Evolutionary conservation across 192 early-diverging fungal genomes (phyloP).

Genomic region (Entrophospora sp.): DNA sequence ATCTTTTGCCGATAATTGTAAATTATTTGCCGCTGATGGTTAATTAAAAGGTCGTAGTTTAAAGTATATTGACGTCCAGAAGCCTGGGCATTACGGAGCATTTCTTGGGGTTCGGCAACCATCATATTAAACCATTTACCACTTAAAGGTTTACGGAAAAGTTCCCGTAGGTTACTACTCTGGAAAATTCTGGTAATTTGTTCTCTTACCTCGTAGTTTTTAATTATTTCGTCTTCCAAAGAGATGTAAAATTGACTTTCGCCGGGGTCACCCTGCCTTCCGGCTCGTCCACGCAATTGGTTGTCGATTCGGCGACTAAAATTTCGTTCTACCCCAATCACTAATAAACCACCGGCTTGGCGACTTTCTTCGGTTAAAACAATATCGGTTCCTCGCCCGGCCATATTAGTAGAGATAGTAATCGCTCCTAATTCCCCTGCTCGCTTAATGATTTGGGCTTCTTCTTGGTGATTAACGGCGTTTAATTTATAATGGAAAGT

Average conservation of each 20-base stretch:
- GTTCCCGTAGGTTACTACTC: background rate
- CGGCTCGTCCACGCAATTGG: background rate
- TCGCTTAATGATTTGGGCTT: background rate
- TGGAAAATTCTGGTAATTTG: background rate
- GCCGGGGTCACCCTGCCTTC: conserved; percentile 3
- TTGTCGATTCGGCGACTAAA: background rate
- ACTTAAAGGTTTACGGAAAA: background rate
- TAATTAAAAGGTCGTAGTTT: background rate
- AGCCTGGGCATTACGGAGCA: background rate
- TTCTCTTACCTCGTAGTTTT: background rate
- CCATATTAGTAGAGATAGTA: conserved; percentile 5
- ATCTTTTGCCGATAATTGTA: background rate
- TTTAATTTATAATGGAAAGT: background rate
- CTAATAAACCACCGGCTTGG: background rate
- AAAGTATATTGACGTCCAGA: background rate
- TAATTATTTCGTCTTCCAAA: conserved; percentile 1
- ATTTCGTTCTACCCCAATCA: conserved; percentile 3
- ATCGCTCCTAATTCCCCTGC: background rate
- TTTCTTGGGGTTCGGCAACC: background rate
- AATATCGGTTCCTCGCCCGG: background rate
- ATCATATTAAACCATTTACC: background rate
- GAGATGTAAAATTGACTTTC: background rate
- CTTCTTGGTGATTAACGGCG: conserved; percentile 2
- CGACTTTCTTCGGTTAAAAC: background rate
- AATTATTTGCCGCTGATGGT: background rate